Conservation (phyloP, 106 monocot genomes). For the Ottelia alismoides region DNA sequence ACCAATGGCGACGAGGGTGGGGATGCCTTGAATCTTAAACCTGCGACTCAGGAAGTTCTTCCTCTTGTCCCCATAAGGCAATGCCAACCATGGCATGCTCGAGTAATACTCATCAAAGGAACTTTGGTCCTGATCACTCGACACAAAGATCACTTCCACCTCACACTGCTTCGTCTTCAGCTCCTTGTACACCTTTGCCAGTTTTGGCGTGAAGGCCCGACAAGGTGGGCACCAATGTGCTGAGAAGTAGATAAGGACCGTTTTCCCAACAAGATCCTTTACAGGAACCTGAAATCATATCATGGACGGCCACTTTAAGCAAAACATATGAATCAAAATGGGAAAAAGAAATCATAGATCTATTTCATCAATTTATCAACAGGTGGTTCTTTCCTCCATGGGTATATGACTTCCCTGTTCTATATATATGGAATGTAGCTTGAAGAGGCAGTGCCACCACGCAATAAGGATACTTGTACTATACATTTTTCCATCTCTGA, state of each 20-base stretch:
- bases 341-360: too few relatives aligned
- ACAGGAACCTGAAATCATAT: too few relatives aligned
- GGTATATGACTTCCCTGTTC: too few relatives aligned
- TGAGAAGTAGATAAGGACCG: slow-evolving; percentile 72
- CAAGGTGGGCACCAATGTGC: slow-evolving; percentile 70
- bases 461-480: too few relatives aligned
- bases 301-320: too few relatives aligned
- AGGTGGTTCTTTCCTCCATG: too few relatives aligned
- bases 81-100: slow-evolving; percentile 65
- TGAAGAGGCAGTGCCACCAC: too few relatives aligned
- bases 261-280: slow-evolving; percentile 72
- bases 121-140: slow-evolving; percentile 35
- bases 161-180: slow-evolving; percentile 38
- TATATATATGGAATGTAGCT: too few relatives aligned
- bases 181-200: slow-evolving; percentile 41
- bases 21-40: slow-evolving; percentile 56
- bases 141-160: slow-evolving; percentile 52
- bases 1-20: slow-evolving; percentile 51
- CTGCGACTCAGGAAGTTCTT: slow-evolving; percentile 25
- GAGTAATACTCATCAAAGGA: slow-evolving; percentile 45
- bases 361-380: too few relatives aligned
- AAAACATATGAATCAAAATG: too few relatives aligned
- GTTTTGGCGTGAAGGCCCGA: slow-evolving; percentile 35
- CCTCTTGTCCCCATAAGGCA: slow-evolving; percentile 38
- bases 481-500: too few relatives aligned